Evolutionary conservation across 805 yeast genomes (phyloP).

Genomic region (Wickerhamiella dianesei): DNA sequence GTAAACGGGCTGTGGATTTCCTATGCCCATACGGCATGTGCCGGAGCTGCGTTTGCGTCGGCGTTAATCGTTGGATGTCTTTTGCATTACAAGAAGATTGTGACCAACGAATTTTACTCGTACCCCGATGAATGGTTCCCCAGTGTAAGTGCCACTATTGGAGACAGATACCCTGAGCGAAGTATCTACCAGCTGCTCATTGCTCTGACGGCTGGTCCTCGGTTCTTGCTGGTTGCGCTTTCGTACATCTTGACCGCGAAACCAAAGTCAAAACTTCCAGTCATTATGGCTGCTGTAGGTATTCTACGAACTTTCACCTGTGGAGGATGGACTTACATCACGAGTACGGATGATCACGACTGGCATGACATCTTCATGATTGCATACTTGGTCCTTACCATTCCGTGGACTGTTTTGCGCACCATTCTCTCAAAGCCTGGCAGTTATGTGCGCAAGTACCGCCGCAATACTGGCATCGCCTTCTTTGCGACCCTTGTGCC

Average conservation of each 20-base stretch:
- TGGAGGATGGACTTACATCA: slow-evolving; percentile 98
- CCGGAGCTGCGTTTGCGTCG: slow-evolving; percentile 57
- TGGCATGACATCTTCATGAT: slow-evolving; percentile 95
- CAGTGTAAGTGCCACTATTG: slow-evolving; percentile 91
- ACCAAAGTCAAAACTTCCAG: slow-evolving; percentile 28
- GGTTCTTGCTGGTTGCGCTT: slow-evolving; percentile 53
- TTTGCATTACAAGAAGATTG: slow-evolving; percentile 79
- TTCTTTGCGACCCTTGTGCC: slow-evolving; percentile 73
- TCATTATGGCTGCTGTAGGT: slow-evolving; percentile 38
- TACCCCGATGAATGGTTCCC: slow-evolving; percentile 99
- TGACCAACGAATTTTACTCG: slow-evolving; percentile 70
- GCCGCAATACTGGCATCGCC: slow-evolving; percentile 37
- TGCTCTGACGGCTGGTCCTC: slow-evolving; percentile 87
- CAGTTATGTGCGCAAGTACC: slow-evolving; percentile 32
- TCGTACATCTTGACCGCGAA: slow-evolving; percentile 29
- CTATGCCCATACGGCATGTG: slow-evolving; percentile 56
- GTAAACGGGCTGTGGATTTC: slow-evolving; percentile 47
- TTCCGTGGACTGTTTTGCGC: slow-evolving; percentile 76
- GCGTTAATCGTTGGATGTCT: slow-evolving; percentile 64
- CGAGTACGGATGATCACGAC: slow-evolving; percentile 94
- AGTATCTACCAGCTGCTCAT: slow-evolving; percentile 82
- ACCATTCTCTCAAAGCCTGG: slow-evolving; percentile 37
- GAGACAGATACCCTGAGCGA: slow-evolving; percentile 93
- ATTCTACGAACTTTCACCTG: slow-evolving; percentile 81
- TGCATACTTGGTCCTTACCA: slow-evolving; percentile 67